Evolutionary conservation across 305 asterid genomes (phyloP).

Genomic region (Fraxinus latifolia): DNA sequence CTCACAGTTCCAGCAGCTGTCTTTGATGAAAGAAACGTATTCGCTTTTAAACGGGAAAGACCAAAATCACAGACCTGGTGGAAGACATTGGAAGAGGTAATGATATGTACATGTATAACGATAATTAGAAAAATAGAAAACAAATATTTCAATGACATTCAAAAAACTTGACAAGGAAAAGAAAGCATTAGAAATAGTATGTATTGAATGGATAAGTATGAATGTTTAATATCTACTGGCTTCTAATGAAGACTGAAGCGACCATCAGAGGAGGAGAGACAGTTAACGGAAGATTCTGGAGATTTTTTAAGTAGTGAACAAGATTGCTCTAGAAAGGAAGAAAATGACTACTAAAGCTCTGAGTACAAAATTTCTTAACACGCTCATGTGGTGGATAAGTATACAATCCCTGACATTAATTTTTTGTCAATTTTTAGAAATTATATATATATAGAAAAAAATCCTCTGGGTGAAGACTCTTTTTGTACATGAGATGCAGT

Average conservation of each 20-base stretch:
- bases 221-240: background rate
- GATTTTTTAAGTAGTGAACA: background rate
- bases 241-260: background rate
- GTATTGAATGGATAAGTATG: background rate
- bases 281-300: background rate
- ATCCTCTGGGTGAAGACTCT: background rate
- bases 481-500: background rate
- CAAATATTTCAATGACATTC: conserved; percentile 31
- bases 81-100: conserved; percentile 29
- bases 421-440: background rate
- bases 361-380: background rate
- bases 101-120: background rate
- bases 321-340: background rate
- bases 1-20: conserved; percentile 99
- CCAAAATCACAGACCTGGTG: conserved; percentile 95
- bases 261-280: background rate
- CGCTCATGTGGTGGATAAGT: background rate
- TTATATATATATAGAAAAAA: too few relatives aligned
- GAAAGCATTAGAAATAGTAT: conserved; percentile 18
- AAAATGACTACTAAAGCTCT: background rate
- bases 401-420: background rate
- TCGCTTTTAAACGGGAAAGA: conserved; percentile 89
- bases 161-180: conserved; percentile 48
- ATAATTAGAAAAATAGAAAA: background rate
- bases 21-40: conserved; percentile 94